Percentiles rank a stretch among this genome's conserved stretches.
These are phyloP conservation scores for Aspergillus kassunensis DNA, from an alignment of 495 filamentous ascomycete species.

Conservation along the genomic window DNA sequence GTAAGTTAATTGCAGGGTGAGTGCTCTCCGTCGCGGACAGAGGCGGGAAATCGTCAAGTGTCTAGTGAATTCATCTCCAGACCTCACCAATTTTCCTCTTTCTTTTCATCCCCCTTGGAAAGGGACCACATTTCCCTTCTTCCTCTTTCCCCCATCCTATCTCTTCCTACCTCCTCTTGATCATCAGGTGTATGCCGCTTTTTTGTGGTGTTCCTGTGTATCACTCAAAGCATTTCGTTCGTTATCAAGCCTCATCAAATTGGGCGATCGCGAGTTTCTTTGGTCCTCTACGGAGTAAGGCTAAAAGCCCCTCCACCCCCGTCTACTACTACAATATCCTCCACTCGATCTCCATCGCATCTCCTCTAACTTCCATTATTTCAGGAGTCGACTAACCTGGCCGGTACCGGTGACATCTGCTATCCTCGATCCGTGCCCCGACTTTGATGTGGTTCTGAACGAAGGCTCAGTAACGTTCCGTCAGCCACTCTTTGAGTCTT, in stretches of 20 bases:
- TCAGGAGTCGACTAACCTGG: conserved; percentile 25
- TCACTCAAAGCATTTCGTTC: conserved; percentile 9
- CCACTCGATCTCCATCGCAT: conserved; percentile 7
- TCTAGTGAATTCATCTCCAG: not conserved
- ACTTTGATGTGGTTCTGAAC: conserved; percentile 26
- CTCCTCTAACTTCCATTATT: conserved; percentile 14
- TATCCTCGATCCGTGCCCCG: conserved; percentile 33
- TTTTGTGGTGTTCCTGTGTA: not conserved
- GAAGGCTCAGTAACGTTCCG: conserved; percentile 22
- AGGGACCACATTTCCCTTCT: not conserved
- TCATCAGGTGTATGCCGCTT: conserved; percentile 3
- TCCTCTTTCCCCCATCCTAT: conserved; percentile 2
- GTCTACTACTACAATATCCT: too few species aligned
- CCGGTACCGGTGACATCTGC: conserved; percentile 27
- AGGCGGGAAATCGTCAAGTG: not conserved
- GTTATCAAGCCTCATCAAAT: conserved; percentile 19
- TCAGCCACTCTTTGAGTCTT: too few species aligned
- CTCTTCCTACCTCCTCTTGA: conserved; percentile 1
- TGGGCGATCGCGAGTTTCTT: conserved; percentile 28
- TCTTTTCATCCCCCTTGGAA: conserved; percentile 8
- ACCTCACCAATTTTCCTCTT: conserved; percentile 8
- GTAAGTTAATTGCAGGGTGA: not conserved
- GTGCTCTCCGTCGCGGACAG: not conserved
- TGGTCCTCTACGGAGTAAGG: too few species aligned
- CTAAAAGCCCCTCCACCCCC: conserved; percentile 14